phyloP scores from a whole-genome alignment of 1,284 basidiomycete species.

The Rhodotorula sp. region DNA sequence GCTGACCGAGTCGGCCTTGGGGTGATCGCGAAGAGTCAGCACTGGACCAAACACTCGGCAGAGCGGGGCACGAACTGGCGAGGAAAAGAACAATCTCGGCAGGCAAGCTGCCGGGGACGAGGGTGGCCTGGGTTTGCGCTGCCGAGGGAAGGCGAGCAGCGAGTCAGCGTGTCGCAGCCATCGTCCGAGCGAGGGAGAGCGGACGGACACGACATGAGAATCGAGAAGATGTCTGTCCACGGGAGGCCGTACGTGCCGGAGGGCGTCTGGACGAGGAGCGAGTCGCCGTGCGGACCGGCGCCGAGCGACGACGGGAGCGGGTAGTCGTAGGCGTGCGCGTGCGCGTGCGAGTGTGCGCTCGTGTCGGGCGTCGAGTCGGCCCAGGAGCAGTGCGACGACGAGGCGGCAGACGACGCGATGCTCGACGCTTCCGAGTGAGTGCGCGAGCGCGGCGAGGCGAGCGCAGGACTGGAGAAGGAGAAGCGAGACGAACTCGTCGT shows the following conservation, averaged over 20 bases:
- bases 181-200: neutral
- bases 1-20: neutral
- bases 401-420: constrained; percentile 12
- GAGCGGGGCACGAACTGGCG: neutral
- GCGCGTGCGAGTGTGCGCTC: neutral
- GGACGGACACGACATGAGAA: constrained; percentile 6
- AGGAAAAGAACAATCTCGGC: neutral
- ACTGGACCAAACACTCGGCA: neutral
- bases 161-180: neutral
- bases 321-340: neutral
- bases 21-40: neutral
- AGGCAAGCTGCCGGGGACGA: neutral
- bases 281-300: neutral
- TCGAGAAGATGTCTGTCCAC: constrained; percentile 25
- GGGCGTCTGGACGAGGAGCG: constrained; percentile 8
- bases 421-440: constrained; percentile 19
- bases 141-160: neutral
- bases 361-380: constrained; percentile 1
- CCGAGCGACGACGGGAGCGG: neutral
- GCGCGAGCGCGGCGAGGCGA: constrained; percentile 8
- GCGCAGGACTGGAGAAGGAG: neutral
- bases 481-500: neutral
- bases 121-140: neutral
- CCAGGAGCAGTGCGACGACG: constrained; percentile 9
- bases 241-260: neutral